Base-by-base conservation (phyloP, 2,329 filamentous ascomycete genomes). In the Cladosporium sp. region DNA sequence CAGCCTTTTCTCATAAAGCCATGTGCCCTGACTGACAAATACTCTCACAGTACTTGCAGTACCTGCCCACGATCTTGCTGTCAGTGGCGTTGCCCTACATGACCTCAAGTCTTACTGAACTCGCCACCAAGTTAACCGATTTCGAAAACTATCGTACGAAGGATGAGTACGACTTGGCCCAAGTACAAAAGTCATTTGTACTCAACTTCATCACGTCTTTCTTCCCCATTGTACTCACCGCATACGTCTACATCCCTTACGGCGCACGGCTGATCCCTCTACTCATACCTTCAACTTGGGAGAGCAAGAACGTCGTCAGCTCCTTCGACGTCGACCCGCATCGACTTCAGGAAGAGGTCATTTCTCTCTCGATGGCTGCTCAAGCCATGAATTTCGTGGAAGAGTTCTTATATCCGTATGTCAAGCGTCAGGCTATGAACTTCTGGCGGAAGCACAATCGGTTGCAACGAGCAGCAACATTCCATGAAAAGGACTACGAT, bases 131-230 rank as follows among this genome's bases (percentile, higher is more conserved):
- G 69, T 77, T 88, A 65, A 70, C 78, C 2, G 82, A 89, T 59
- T 83, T 80, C 64, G 75, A 99, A 74, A 99, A 99, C 74, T 97
- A 98, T 76, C 91, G 93, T 72, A 97, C 92, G 0, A 86, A 91
- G 65, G 91, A 93, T 69, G 89, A 89, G 14, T 91, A 97, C 73
- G 88, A 96, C 67, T 87, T 91, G 23, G 91, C 93, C 1, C 86
- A 97, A 75, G 92, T 95, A 0, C 89, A 91, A 65, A 99, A 99
- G 81, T 90, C 96, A 31, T 98, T 99, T 73, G 88, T 98, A 11
- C 86, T 98, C 74, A 96, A 97, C 81, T 97, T 97, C 79, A 94
- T 98, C 78, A 96, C 93, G 6, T 96, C 93, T 0, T 98, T 97
- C 76, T 87, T 96, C 62, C 91, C 92, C 0, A 89, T 96, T 18